Base-by-base conservation (phyloP, 805 yeast genomes). In the Yamadazyma sp. region DNA sequence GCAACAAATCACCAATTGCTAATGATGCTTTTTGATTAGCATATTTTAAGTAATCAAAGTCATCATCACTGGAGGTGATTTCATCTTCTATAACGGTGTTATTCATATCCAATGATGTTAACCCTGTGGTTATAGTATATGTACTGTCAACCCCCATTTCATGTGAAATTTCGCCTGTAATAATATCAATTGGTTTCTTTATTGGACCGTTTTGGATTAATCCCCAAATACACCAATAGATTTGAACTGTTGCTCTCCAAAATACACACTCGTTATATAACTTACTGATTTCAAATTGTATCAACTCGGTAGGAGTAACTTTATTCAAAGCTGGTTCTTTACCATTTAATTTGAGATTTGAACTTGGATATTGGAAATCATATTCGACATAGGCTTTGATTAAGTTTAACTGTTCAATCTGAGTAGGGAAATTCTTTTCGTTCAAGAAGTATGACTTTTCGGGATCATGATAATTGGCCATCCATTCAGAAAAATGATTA, bases 401-500 rank as follows among this genome's bases (percentile, higher is more conserved):
- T 47, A 88, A 73, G 50, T 82, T 81, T 44, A 81, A 54, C 50
- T 83, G 80, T 54, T 88, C 82, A 29, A 78, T 77, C 41, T 68
- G 65, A 10, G 68, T 64, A 7, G 98, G 98, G 58, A 74, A 93
- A 24, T 64, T 60, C 9, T 70, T 62, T 22, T 62, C 65, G 47
- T 75, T 69, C n/a, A 84, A 63, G 37, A 60, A 74, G 55, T 82
- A 76, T 11, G 69, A 60, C 31, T 46, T 42, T 13, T 69, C 64
- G 1, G 80, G 75, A 47, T 78, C 76, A 52, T 82, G 86, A 55
- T 91, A 93, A 63, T 93, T 87, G 31, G 86, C 75, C 97, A 89
- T 93, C 98, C 98, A 91, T 64, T 91, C 98, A 45, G 85, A 75
- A 48, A 93, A 85, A 63, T 93, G 98, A 57, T 93, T 89, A 10